Conservation (phyloP, 257 asterid species). For the Salvia splendens region DNA sequence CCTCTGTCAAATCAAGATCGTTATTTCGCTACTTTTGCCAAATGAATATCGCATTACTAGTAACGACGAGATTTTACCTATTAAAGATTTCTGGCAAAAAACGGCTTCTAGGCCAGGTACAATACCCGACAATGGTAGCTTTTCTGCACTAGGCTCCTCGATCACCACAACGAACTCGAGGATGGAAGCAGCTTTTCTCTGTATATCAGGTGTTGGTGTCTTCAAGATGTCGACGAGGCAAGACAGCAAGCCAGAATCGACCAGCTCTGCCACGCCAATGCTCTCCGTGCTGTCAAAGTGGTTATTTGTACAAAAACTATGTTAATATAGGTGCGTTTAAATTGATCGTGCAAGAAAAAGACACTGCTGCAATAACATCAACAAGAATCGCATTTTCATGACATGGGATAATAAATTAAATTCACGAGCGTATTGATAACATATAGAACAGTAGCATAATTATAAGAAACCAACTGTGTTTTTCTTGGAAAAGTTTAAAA, state of each 20-base stretch:
- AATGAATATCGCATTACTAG: not conserved
- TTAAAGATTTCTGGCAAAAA: conserved; percentile 55
- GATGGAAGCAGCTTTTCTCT: conserved; percentile 74
- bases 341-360: conserved; percentile 9
- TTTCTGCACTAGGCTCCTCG: conserved; percentile 42
- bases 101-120: conserved; percentile 65
- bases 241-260: conserved; percentile 55
- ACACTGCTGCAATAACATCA: not conserved
- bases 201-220: conserved; percentile 60
- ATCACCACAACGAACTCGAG: conserved; percentile 57
- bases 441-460: not conserved
- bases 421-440: no score
- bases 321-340: not conserved
- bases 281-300: conserved; percentile 48
- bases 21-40: no score
- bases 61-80: conserved; percentile 34
- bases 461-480: not conserved
- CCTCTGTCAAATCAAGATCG: conserved; percentile 31
- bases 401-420: no score
- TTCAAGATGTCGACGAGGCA: conserved; percentile 66
- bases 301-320: conserved; percentile 6
- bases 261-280: conserved; percentile 38
- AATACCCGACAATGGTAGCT: conserved; percentile 49
- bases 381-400: no score
- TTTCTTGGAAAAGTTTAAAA: not conserved